Evolutionary conservation across 495 filamentous ascomycete species (phyloP), one percentile per base, ranked within the genome.

Genomic region (Talaromyces liani): DNA sequence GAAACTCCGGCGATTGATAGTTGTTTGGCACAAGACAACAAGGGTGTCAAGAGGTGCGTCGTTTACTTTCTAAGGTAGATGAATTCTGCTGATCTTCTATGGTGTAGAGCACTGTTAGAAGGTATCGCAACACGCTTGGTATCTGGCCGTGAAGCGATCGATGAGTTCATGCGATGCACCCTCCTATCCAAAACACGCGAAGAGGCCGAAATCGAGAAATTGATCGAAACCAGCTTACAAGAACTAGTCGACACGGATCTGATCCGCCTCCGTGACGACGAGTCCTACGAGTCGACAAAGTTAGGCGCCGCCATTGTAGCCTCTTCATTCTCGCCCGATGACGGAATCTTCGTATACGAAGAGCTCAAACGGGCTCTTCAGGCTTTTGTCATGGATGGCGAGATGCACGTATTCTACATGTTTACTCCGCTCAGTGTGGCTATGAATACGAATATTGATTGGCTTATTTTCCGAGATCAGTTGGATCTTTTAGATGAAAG

Each of bases 391-490:
- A 85, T 94, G 83, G 89, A 92, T 68, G 88, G 88, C 18, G 91
- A 94, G 56, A 87, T 94, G 87, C 91, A 94, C 68, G 80, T 92
- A 41, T 82, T 92, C 57, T 94, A 93, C 70, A 87, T 85, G 64
- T 92, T 93, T 64, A 92, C 91, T 0, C 91, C 91, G 1, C 79
- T 92, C 10, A 74, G 83, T 39, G 74, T 71, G 6, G 74, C 81
- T 4, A 69, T 72, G 24, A 72, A 68, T 18, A 75, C 79, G 7
- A 73, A 80, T 2, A 80, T 93, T 62, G 87, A 91, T 66, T 93
- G 90, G 91, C 81, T 79, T 24, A 80, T 87, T 12, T 91, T 92
- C 62, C 84, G 88, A 36, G 81, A 87, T 60, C 86, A 90, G 64
- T 75, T 93, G 65, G 87, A 91, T 65, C 66, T 69, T 4, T 75